Evolutionary conservation across 2,329 filamentous ascomycete genomes (phyloP), one percentile per base, ranked within the genome.

Genomic region (Apiospora hydei): DNA sequence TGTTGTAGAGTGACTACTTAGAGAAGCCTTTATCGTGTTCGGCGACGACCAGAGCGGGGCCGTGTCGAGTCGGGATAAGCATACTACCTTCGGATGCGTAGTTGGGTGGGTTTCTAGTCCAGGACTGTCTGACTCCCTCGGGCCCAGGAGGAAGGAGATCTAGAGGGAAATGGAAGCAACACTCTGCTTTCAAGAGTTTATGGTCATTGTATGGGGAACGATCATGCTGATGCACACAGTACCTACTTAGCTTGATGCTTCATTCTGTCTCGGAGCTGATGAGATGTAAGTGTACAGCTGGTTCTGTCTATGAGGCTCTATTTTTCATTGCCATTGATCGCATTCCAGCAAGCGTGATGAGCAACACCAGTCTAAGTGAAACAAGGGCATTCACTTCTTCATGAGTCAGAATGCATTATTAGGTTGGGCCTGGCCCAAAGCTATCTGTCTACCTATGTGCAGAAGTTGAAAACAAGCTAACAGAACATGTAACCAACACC

Each of bases 71-170:
- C 7, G n/a, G 49, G 10, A 51, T 51, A 51, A 51, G 49, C 49
- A 26, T 26, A 11, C 21, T 24, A n/a, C 47, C n/a, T 13, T 2
- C 49, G 49, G 49, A 26, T 26, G 11, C n/a, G 14, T 51, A 51
- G 49, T 51, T 51, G n/a, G 49, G 49, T 51, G n/a, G 49, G 49
- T 51, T 51, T 51, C 49, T 51, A 38, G 49, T 26, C 49, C n/a
- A 26, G 4, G 5, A 51, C 47, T 24, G 21, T 11, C 21, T 18
- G 6, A 4, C 34, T 38, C 34, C 5, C 34, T 38, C 1, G n/a
- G 18, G 41, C 18, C 46, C 18, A 47, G 46, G 18, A 10, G 21
- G 46, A n/a, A 47, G 26, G 26, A 30, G 26, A 16, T 47, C 2
- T 47, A 47, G 18, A n/a, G 0, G 18, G 6, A 21, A 47, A 0